These are phyloP conservation scores for Euphorbia lathyris DNA, from an alignment of 345 rosid species.

Conservation along the genomic window DNA sequence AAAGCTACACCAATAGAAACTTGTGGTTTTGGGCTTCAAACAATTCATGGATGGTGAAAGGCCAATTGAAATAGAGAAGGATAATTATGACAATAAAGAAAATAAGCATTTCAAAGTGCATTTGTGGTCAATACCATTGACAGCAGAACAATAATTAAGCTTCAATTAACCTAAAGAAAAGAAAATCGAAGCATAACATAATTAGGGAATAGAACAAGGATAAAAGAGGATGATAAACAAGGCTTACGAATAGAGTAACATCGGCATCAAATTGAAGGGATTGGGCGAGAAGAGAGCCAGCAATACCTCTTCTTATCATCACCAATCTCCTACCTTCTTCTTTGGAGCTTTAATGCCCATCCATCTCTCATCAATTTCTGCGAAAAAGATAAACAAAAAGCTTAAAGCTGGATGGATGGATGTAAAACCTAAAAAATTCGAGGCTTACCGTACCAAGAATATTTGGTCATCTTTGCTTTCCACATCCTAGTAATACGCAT, in stretches of 20 bases:
- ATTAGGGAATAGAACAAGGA: too few relatives aligned
- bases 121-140: too few relatives aligned
- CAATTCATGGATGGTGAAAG: too few relatives aligned
- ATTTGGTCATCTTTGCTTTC: too few relatives aligned
- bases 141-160: background rate
- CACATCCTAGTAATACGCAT: too few relatives aligned
- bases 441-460: too few relatives aligned
- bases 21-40: background rate
- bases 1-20: too few relatives aligned
- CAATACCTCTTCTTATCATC: constrained; percentile 62
- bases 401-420: background rate
- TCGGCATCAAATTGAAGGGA: constrained; percentile 51
- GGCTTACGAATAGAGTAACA: constrained; percentile 63
- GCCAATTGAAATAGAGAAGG: too few relatives aligned
- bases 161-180: background rate
- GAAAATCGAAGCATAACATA: background rate
- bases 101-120: too few relatives aligned
- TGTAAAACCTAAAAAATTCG: background rate
- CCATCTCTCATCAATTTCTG: background rate
- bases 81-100: too few relatives aligned
- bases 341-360: constrained; percentile 6
- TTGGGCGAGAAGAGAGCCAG: constrained; percentile 52
- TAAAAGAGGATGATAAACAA: background rate
- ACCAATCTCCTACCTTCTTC: constrained; percentile 33
- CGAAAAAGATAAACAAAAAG: background rate